Conservation (phyloP, 2,329 filamentous ascomycete species). For the Botrytis deweyae region DNA sequence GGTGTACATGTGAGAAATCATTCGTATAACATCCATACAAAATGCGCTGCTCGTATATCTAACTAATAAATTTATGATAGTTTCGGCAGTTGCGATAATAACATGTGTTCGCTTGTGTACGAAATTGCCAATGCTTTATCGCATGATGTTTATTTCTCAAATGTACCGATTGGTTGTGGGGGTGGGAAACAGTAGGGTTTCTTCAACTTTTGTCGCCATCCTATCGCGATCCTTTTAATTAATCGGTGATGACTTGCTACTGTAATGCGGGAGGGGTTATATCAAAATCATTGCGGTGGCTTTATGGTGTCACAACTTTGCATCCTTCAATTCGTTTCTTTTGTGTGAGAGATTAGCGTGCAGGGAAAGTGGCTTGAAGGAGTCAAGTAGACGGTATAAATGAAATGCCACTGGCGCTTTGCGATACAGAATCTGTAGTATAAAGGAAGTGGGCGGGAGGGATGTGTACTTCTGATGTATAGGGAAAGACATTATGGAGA, state of each 20-base stretch:
- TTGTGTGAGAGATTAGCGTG: not conserved
- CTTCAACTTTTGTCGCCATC: not conserved
- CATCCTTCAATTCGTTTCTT: not conserved
- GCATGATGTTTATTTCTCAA: not conserved
- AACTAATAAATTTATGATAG: not conserved
- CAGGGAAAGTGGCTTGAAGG: not conserved
- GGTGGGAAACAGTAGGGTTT: not conserved
- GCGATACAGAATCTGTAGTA: not conserved
- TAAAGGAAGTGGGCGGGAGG: not conserved
- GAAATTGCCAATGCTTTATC: not conserved
- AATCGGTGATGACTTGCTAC: not conserved
- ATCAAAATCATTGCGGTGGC: not conserved
- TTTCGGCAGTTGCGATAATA: not conserved
- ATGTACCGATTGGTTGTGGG: not conserved
- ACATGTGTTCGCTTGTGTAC: not conserved
- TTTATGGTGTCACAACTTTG: not conserved
- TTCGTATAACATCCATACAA: slow-evolving; percentile 4
- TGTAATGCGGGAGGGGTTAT: not conserved
- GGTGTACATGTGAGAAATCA: not conserved
- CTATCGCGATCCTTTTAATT: not conserved
- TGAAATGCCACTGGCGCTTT: not conserved
- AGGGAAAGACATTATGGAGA: not conserved
- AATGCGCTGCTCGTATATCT: not conserved
- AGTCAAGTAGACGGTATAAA: not conserved
- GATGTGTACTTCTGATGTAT: not conserved